Evolutionary conservation across 2,329 filamentous ascomycete species (phyloP), one percentile per base, ranked within the genome.

Genomic region (Venturia aucupariae): DNA sequence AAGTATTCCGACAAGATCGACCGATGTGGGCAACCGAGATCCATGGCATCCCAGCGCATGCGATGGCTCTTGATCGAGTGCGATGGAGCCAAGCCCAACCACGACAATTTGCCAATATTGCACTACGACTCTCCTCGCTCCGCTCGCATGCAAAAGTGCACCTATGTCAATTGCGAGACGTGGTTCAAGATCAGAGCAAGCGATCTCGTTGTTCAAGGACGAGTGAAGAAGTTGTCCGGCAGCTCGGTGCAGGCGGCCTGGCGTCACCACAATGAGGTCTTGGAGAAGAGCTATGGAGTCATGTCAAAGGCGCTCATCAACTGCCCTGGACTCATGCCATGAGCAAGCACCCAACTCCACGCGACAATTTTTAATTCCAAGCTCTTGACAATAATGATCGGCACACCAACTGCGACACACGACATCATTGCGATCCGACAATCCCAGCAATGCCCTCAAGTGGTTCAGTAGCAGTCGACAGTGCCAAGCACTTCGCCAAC

Each of bases 1-100:
- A 60, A 60, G 13, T 60, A 60, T 41, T 5, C 32, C 35, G 35
- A 59, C 30, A 39, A 42, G 24, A 30, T 32, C 19, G 10, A 35
- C 32, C 32, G 10, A 35, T 10, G 4, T 35, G 32, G 32, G 11
- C 2, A 38, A 11, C 7, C 30, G 8, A 39, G 8, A 30, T 24
- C 39, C 57, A 60, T 39, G 39, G 24, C 30, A 19, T 10, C 11
- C 17, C 57, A 60, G 13, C 57, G 57, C 57, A 60, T 27, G 1
- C 32, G 57, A 60, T 60, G 57, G 57, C 57, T 60, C 2, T n/a
- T 60, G 32, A 60, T 60, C 57, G 57, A 60, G 2, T 42, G 22
- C 32, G 17, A n/a, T 19, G 57, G 11, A 22, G 19, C 8, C 17
- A 30, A 22, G 13, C 10, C 32, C 2, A 39, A 24, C 32, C 57